Evolutionary conservation across 768 basidiomycete genomes (phyloP).

Genomic region (Lactarius psammicola): DNA sequence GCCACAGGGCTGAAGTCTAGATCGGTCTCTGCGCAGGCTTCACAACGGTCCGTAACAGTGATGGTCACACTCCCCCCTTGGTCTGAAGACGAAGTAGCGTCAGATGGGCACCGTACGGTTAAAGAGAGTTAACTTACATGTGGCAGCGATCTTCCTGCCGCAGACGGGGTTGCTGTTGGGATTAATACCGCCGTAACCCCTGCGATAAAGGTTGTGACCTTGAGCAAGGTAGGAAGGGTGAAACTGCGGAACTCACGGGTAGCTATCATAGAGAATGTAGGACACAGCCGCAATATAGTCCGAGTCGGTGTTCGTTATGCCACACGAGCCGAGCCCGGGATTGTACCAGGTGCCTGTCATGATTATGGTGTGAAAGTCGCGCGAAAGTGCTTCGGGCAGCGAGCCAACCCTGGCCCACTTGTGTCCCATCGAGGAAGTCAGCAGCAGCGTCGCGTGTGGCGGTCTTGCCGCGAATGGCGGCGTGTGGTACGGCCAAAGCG

Average conservation of each 20-base stretch:
- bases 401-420: slow-evolving; percentile 47
- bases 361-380: slow-evolving; percentile 8
- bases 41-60: slow-evolving; percentile 61
- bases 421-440: slow-evolving; percentile 46
- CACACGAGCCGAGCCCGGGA: slow-evolving; percentile 65
- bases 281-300: slow-evolving; percentile 63
- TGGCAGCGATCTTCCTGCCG: slow-evolving; percentile 42
- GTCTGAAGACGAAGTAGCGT: slow-evolving; percentile 39
- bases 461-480: background rate
- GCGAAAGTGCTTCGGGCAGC: slow-evolving; percentile 7
- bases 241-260: slow-evolving; percentile 46
- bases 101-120: slow-evolving; percentile 17
- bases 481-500: slow-evolving; percentile 3
- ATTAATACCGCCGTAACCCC: slow-evolving; percentile 55
- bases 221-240: background rate
- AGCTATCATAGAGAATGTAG: slow-evolving; percentile 51
- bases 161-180: slow-evolving; percentile 80
- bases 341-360: slow-evolving; percentile 51
- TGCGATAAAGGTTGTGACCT: slow-evolving; percentile 31
- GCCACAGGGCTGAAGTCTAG: slow-evolving; percentile 65
- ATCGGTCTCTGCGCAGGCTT: slow-evolving; percentile 47
- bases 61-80: slow-evolving; percentile 50
- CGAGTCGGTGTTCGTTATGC: slow-evolving; percentile 50
- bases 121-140: slow-evolving; percentile 44
- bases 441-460: background rate